phyloP scores from a whole-genome alignment of 441 rosid genomes.

The Codiaeum variegatum region DNA sequence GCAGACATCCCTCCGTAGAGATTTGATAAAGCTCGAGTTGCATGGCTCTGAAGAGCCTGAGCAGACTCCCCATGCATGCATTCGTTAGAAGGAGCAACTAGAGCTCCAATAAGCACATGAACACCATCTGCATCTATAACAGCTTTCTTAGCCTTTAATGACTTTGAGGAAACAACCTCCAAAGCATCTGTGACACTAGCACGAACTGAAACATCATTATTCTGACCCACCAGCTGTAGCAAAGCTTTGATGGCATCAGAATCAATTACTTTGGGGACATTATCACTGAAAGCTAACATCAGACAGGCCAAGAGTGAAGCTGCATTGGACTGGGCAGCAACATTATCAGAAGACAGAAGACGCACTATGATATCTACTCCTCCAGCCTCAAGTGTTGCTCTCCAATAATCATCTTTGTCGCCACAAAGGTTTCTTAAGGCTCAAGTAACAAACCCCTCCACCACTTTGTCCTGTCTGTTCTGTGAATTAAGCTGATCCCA shows the following conservation, averaged over 20 bases:
- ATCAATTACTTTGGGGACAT: conserved; percentile 64
- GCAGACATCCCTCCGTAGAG: conserved; percentile 75
- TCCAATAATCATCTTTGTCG: conserved; percentile 74
- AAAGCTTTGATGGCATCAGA: conserved; percentile 72
- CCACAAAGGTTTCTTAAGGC: conserved; percentile 86
- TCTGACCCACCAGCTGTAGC: conserved; percentile 55
- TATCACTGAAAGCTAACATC: conserved; percentile 60
- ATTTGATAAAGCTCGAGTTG: conserved; percentile 76
- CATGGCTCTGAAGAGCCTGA: conserved; percentile 59
- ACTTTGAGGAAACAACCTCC: conserved; percentile 71
- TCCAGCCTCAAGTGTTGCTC: conserved; percentile 62
- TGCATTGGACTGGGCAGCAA: conserved; percentile 74
- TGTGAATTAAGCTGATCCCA: conserved; percentile 72
- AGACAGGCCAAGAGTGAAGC: conserved; percentile 87
- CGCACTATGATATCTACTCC: conserved; percentile 69
- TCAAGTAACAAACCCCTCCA: conserved; percentile 76
- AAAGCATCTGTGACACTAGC: conserved; percentile 82
- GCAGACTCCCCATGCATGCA: conserved; percentile 65
- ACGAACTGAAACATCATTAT: conserved; percentile 56
- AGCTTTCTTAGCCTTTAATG: conserved; percentile 57
- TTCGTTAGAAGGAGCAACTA: conserved; percentile 85
- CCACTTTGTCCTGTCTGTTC: conserved; percentile 62
- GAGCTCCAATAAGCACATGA: conserved; percentile 63
- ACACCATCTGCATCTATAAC: conserved; percentile 60
- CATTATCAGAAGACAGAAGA: conserved; percentile 74